Evolutionary conservation across 2,329 filamentous ascomycete genomes (phyloP).

Genomic region (Ascochyta rabiei): DNA sequence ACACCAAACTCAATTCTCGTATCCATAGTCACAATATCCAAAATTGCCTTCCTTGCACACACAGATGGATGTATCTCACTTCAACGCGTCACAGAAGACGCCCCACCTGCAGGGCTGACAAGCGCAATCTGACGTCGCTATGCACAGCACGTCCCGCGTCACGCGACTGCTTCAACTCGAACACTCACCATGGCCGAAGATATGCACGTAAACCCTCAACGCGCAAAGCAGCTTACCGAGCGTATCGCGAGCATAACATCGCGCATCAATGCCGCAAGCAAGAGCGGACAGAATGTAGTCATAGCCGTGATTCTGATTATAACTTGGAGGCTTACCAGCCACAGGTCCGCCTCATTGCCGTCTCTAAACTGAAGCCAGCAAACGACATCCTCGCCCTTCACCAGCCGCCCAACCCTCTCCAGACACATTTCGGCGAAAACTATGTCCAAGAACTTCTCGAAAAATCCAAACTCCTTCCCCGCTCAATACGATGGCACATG

Average conservation of each 20-base stretch:
- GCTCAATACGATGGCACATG: constrained; percentile 88
- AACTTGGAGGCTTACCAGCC: neutral
- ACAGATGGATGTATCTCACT: too few relatives aligned
- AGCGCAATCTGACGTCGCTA: constrained; percentile 27
- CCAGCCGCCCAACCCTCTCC: constrained; percentile 55
- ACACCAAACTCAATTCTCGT: too few relatives aligned
- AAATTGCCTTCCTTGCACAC: too few relatives aligned
- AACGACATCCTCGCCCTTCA: constrained; percentile 89
- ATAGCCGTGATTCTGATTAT: neutral
- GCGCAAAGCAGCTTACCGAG: constrained; percentile 54
- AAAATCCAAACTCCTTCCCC: constrained; percentile 81
- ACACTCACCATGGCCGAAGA: constrained; percentile 41
- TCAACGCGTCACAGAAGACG: neutral
- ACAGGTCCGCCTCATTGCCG: constrained; percentile 85
- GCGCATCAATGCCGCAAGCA: constrained; percentile 50
- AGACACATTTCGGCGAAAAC: constrained; percentile 93
- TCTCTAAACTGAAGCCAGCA: constrained; percentile 94
- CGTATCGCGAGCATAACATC: constrained; percentile 52
- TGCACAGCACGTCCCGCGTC: constrained; percentile 11
- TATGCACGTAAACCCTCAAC: constrained; percentile 51
- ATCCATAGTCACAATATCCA: too few relatives aligned
- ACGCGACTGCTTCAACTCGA: constrained; percentile 18
- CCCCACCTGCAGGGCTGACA: constrained; percentile 20
- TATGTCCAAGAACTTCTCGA: constrained; percentile 82
- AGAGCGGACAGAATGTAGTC: constrained; percentile 37